phyloP scores from a whole-genome alignment of 805 yeast species.

The Lipomyces spencermartinsiae region DNA sequence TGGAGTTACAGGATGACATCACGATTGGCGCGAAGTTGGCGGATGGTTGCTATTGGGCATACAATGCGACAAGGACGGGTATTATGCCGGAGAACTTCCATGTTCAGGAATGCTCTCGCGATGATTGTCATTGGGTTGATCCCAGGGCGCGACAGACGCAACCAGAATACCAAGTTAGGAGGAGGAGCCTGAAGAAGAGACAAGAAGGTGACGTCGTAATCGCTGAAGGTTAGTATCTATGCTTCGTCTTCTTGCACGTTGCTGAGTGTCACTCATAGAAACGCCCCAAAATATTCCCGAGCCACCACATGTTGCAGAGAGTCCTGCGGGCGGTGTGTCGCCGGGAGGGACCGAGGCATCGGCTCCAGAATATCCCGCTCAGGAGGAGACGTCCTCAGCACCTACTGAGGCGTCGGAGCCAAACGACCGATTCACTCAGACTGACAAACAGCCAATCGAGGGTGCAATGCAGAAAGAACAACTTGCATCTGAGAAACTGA shows the following conservation, averaged over 20 bases:
- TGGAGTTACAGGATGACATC: conserved; percentile 49
- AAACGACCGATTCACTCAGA: not conserved
- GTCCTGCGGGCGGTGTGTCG: not conserved
- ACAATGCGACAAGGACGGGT: conserved; percentile 48
- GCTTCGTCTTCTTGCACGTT: not conserved
- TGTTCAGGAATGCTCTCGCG: conserved; percentile 42
- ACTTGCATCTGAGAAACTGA: not conserved
- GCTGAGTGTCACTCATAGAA: conserved; percentile 3
- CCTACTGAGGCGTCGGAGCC: not conserved
- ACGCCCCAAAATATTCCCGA: not conserved
- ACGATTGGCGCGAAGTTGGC: conserved; percentile 54
- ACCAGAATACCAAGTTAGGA: not conserved
- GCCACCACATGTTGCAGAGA: not conserved
- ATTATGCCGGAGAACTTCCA: conserved; percentile 54
- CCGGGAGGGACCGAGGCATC: not conserved
- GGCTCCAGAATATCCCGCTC: not conserved
- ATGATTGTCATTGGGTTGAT: conserved; percentile 25
- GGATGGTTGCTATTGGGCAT: conserved; percentile 57
- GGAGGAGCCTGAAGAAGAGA: conserved; percentile 13
- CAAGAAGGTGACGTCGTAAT: conserved; percentile 5
- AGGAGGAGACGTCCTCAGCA: not conserved
- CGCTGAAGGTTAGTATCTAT: conserved; percentile 1
- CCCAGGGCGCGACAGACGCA: not conserved
- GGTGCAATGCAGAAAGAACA: not conserved
- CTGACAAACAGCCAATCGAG: not conserved